Evolutionary conservation across 352 stramenopile genomes (phyloP).

Genomic region (Aphanomyces euteiches): DNA sequence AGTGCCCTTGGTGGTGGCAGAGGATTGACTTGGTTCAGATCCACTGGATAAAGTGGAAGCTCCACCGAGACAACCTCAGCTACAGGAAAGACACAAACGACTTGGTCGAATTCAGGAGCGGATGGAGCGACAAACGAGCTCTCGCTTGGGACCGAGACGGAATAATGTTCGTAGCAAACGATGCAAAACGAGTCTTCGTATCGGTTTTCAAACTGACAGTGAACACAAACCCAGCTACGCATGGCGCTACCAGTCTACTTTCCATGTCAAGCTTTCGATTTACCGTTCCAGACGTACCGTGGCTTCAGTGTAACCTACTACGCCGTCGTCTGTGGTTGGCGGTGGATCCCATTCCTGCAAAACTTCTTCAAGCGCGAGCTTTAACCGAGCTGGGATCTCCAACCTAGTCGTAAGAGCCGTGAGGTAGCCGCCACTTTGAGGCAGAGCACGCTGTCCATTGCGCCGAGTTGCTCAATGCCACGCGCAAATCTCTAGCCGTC

Average conservation of each 20-base stretch:
- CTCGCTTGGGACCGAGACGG: slow-evolving; percentile 7
- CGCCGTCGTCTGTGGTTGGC: background rate
- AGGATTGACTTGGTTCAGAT: background rate
- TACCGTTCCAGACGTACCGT: background rate
- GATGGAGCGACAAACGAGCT: background rate
- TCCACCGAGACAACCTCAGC: background rate
- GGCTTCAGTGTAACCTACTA: background rate
- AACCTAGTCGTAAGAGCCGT: slow-evolving; percentile 10
- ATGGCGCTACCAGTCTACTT: no score
- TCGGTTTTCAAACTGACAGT: background rate
- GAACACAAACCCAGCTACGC: slow-evolving; percentile 8
- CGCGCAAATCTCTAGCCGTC: slow-evolving; percentile 14
- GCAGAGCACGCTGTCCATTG: slow-evolving; percentile 17
- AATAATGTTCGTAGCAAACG: slow-evolving; percentile 29
- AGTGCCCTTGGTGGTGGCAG: background rate
- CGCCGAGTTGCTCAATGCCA: background rate
- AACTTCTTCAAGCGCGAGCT: slow-evolving; percentile 27
- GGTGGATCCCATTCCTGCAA: slow-evolving; percentile 19
- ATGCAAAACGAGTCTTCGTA: slow-evolving; percentile 30
- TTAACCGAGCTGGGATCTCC: slow-evolving; percentile 19
- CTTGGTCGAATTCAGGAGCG: slow-evolving; percentile 19
- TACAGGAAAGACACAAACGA: slow-evolving; percentile 2
- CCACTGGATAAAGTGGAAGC: no score
- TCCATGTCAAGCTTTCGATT: background rate
- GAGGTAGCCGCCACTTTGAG: no score